Evolutionary conservation across 345 rosid genomes (phyloP).

Genomic region (Arabis alpina): DNA sequence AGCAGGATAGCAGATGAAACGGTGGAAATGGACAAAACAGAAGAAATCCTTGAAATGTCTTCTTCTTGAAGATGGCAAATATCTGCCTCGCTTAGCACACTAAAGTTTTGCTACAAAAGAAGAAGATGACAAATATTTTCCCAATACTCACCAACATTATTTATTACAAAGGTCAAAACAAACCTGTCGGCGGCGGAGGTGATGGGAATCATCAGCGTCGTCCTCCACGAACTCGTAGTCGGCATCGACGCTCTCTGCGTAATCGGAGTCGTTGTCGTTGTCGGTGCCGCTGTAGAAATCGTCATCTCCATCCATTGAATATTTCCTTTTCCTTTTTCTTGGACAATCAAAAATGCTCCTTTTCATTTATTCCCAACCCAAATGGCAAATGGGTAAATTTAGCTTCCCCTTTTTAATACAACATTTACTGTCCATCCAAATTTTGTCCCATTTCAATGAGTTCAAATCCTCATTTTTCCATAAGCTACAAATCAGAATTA

Average conservation of each 20-base stretch:
- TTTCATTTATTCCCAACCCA: too few relatives aligned
- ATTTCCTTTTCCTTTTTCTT: background rate
- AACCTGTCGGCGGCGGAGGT: slow-evolving; percentile 72
- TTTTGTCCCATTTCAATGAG: too few relatives aligned
- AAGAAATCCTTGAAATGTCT: slow-evolving; percentile 59
- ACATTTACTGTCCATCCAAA: too few relatives aligned
- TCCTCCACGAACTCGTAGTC: slow-evolving; percentile 77
- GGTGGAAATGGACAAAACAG: slow-evolving; percentile 68
- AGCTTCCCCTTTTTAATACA: slow-evolving; percentile 2
- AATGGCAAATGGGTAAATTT: slow-evolving; percentile 36
- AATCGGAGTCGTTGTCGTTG: slow-evolving; percentile 53
- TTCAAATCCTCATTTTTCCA: too few relatives aligned
- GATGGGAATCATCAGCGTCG: slow-evolving; percentile 76
- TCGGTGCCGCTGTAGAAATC: slow-evolving; percentile 83
- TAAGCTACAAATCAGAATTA: too few relatives aligned
- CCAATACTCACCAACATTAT: background rate
- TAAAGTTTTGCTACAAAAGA: slow-evolving; percentile 63
- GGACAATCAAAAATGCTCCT: background rate
- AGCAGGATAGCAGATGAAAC: slow-evolving; percentile 61
- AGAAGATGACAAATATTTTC: too few relatives aligned
- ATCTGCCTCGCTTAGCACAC: slow-evolving; percentile 70
- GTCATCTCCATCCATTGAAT: slow-evolving; percentile 57
- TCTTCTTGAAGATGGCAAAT: slow-evolving; percentile 70
- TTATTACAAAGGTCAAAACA: background rate
- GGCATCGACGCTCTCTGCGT: slow-evolving; percentile 57